phyloP scores from a whole-genome alignment of 2,329 filamentous ascomycete genomes.

The Pseudogymnoascus pannorum region DNA sequence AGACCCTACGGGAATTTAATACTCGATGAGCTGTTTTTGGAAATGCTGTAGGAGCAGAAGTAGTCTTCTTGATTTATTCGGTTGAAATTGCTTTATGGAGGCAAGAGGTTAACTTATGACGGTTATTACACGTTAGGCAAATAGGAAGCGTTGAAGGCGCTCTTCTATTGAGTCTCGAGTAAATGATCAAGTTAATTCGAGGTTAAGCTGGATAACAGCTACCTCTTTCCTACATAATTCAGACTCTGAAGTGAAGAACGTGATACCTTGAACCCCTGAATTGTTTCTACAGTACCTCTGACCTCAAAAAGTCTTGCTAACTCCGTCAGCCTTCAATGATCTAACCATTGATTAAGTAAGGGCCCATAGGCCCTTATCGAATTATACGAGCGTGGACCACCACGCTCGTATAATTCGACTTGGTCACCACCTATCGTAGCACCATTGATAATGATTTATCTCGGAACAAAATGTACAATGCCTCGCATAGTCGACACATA shows the following conservation, averaged over 20 bases:
- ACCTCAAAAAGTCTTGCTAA: neutral
- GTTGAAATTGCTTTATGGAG: neutral
- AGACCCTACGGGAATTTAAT: neutral
- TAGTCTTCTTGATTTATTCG: neutral
- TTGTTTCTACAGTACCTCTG: neutral
- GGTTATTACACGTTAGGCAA: neutral
- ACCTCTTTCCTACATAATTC: neutral
- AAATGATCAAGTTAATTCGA: neutral
- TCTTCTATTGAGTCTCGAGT: neutral
- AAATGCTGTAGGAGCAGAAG: neutral
- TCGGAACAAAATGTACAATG: neutral
- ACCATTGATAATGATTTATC: neutral
- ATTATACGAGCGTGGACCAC: too few species aligned
- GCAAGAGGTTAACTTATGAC: too few species aligned
- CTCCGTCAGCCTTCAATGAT: neutral
- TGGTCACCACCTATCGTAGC: neutral
- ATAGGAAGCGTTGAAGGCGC: neutral
- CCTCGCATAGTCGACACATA: neutral
- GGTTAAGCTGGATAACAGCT: neutral
- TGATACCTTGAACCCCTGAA: neutral
- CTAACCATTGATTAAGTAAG: neutral
- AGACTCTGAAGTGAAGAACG: neutral
- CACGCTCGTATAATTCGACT: neutral
- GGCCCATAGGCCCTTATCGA: neutral
- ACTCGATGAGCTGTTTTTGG: neutral